Conservation (phyloP, 2,329 filamentous ascomycete genomes). For the Microdochium paspali region DNA sequence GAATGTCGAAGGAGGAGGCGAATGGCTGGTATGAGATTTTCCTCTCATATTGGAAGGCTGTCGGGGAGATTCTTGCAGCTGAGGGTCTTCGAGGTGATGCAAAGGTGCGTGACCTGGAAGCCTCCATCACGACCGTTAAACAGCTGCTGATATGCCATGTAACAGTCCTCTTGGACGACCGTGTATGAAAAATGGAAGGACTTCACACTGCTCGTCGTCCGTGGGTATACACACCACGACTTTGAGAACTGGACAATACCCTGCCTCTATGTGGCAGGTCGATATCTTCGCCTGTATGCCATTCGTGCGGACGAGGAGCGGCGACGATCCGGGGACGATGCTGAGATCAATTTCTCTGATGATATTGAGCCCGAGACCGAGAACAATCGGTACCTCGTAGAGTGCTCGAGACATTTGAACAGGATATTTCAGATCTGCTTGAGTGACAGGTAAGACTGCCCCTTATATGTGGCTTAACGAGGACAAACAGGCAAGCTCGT, state of each 20-base stretch:
- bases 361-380: constrained; percentile 70
- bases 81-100: constrained; percentile 36
- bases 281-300: constrained; percentile 78
- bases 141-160: constrained; percentile 23
- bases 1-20: constrained; percentile 56
- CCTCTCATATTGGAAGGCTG: constrained; percentile 71
- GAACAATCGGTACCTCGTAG: constrained; percentile 79
- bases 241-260: constrained; percentile 91
- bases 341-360: constrained; percentile 54
- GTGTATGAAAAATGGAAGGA: constrained; percentile 89
- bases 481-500: constrained; percentile 1
- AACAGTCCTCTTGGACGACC: constrained; percentile 60
- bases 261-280: constrained; percentile 78
- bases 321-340: constrained; percentile 26
- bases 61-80: constrained; percentile 61
- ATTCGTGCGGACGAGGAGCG: constrained; percentile 78
- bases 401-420: constrained; percentile 84
- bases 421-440: constrained; percentile 86
- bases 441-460: constrained; percentile 63
- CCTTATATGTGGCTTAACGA: constrained; percentile 9
- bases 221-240: constrained; percentile 66
- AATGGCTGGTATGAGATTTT: constrained; percentile 85
- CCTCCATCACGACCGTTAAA: neutral
- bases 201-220: constrained; percentile 63
- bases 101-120: constrained; percentile 13